These are phyloP conservation scores for Phytophthora megakarya DNA, from an alignment of 352 stramenopile species.

Conservation along the genomic window DNA sequence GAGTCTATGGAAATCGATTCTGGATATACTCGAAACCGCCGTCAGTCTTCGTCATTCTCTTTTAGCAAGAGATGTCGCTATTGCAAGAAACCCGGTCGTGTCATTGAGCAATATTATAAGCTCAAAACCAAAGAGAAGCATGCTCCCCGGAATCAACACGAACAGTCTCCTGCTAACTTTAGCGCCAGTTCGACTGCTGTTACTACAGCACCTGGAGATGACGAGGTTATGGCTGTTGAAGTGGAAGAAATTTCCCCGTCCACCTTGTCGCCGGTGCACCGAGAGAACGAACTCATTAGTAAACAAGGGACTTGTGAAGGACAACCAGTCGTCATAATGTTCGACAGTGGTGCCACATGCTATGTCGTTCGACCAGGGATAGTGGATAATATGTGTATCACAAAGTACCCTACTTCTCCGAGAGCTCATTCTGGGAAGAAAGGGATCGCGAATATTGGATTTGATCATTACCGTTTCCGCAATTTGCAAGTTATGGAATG, in stretches of 20 bases:
- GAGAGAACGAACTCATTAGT: constrained; percentile 21
- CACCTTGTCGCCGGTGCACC: too few species aligned
- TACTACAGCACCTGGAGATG: too few species aligned
- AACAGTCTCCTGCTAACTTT: too few species aligned
- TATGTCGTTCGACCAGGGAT: constrained; percentile 18
- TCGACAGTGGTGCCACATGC: constrained; percentile 21
- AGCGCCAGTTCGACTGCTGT: too few species aligned
- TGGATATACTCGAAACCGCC: constrained; percentile 1
- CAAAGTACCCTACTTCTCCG: constrained; percentile 19
- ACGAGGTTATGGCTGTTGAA: too few species aligned
- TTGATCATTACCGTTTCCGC: constrained; percentile 3
- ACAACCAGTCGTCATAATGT: constrained; percentile 21
- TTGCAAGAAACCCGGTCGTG: constrained; percentile 15
- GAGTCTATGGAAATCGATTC: constrained; percentile 23
- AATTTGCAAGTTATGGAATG: constrained; percentile 18
- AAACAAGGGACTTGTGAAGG: constrained; percentile 17
- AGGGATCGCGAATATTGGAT: not conserved
- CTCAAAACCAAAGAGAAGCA: constrained; percentile 5
- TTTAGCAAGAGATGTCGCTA: constrained; percentile 1
- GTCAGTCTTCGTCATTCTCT: not conserved
- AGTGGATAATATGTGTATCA: constrained; percentile 7
- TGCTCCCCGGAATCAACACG: too few species aligned
- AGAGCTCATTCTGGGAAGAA: not conserved
- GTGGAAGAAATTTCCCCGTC: too few species aligned
- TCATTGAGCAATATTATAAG: constrained; percentile 19